Conservation (phyloP, 371 early-diverging fungal genomes). For the Apophysomyces elegans region DNA sequence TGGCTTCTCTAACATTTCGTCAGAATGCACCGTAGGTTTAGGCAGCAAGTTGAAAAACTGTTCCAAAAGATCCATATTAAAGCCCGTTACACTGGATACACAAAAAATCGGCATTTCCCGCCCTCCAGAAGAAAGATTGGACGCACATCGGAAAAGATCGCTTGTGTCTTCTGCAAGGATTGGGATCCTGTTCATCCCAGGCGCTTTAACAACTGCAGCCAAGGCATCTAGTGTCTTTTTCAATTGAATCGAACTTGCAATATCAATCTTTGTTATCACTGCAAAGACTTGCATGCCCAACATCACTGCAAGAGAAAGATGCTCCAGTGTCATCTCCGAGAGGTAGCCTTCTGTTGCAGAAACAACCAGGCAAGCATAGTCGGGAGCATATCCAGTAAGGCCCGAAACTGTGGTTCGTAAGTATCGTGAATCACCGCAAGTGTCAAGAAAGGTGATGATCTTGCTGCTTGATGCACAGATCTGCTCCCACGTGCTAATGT, state of each 20-base stretch:
- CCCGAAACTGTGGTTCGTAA: conserved; percentile 92
- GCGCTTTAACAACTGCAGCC: conserved; percentile 68
- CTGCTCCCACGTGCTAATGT: conserved; percentile 81
- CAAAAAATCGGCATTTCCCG: conserved; percentile 83
- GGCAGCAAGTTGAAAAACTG: conserved; percentile 77
- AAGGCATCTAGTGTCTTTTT: conserved; percentile 54
- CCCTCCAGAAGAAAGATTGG: conserved; percentile 57
- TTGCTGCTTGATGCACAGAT: conserved; percentile 79
- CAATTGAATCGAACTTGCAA: conserved; percentile 84
- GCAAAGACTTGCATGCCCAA: conserved; percentile 86
- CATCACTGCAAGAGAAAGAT: conserved; percentile 83
- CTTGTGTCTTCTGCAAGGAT: conserved; percentile 71
- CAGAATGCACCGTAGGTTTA: conserved; percentile 44
- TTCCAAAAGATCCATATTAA: conserved; percentile 75
- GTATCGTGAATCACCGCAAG: conserved; percentile 92
- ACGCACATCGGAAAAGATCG: conserved; percentile 74
- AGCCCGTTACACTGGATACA: conserved; percentile 88
- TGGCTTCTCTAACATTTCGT: conserved; percentile 53
- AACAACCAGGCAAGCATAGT: conserved; percentile 87
- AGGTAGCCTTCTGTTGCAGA: conserved; percentile 83
- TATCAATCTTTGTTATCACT: conserved; percentile 89
- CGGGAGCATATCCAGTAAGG: conserved; percentile 86
- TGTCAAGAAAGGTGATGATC: conserved; percentile 84
- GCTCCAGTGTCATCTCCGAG: conserved; percentile 91
- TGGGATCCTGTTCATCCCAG: conserved; percentile 82